Base-by-base conservation (phyloP, 2,329 filamentous ascomycete species). In the Claviceps paspali region DNA sequence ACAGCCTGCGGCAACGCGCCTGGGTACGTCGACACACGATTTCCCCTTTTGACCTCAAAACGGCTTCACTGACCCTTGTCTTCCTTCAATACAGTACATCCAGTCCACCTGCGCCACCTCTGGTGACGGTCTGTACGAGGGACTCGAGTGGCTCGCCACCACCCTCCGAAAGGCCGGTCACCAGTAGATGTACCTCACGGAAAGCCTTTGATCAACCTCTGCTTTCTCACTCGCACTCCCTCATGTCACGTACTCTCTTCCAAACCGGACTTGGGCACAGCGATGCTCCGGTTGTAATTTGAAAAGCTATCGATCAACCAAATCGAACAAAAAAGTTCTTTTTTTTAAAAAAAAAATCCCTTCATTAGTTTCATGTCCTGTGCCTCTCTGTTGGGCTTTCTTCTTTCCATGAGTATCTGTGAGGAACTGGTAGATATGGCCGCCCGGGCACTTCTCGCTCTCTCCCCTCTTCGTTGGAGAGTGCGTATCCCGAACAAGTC, bases 31-130 rank as follows among this genome's bases (percentile, higher is more conserved):
- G n/a, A n/a, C n/a, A n/a, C n/a, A n/a, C n/a, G n/a, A n/a, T n/a
- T n/a, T n/a, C n/a, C n/a, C n/a, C n/a, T n/a, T n/a, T n/a, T n/a
- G n/a, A n/a, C n/a, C n/a, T n/a, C n/a, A n/a, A n/a, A n/a, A n/a
- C n/a, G n/a, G n/a, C n/a, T n/a, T n/a, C n/a, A n/a, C n/a, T n/a
- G n/a, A n/a, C n/a, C n/a, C n/a, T n/a, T n/a, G n/a, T n/a, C n/a
- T n/a, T n/a, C n/a, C n/a, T n/a, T n/a, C n/a, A n/a, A n/a, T n/a
- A n/a, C n/a, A n/a, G 82, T 85, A 81, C 56, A 82, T 88, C 43
- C 79, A 83, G 51, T 82, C 83, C 36, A 85, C 79, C 60, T 84
- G 82, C 54, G 83, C 83, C 38, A 87, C 80, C 22, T 81, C 79
- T n/a, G 82, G 82, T 41, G 82, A 86, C 54, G 82, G 83, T 51